Evolutionary conservation across 2,329 filamentous ascomycete genomes (phyloP).

Genomic region (Botrytis porri): DNA sequence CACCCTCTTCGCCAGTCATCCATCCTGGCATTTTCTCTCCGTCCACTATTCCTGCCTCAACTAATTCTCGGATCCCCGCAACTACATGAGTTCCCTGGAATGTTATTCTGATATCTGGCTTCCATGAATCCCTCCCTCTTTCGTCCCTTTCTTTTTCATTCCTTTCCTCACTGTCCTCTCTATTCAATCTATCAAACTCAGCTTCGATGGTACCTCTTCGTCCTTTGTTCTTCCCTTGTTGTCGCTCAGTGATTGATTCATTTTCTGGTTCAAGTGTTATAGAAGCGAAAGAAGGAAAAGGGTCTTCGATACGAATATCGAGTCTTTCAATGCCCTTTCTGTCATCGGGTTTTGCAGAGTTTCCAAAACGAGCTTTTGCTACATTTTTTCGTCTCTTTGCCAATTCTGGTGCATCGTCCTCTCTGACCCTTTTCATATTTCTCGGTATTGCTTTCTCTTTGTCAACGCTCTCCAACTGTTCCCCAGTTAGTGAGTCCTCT

Average conservation of each 20-base stretch:
- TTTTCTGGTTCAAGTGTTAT: conserved; percentile 27
- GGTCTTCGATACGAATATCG: conserved; percentile 58
- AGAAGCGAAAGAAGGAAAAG: conserved; percentile 44
- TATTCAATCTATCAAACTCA: conserved; percentile 30
- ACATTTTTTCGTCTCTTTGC: conserved; percentile 59
- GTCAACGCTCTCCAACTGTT: conserved; percentile 30
- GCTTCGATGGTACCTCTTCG: conserved; percentile 32
- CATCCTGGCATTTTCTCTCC: conserved; percentile 79
- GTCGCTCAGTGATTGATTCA: conserved; percentile 22
- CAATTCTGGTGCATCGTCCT: conserved; percentile 38
- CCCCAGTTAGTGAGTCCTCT: conserved; percentile 20
- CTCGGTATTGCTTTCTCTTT: conserved; percentile 21
- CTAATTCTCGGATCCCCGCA: conserved; percentile 72
- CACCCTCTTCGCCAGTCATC: conserved; percentile 85
- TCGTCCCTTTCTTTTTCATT: conserved; percentile 21
- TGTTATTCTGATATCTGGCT: conserved; percentile 60
- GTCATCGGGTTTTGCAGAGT: conserved; percentile 53
- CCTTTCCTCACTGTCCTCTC: conserved; percentile 35
- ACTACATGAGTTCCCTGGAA: conserved; percentile 79
- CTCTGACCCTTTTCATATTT: conserved; percentile 33
- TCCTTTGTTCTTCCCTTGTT: conserved; percentile 33
- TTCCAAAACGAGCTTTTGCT: conserved; percentile 70
- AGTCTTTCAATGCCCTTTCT: conserved; percentile 60
- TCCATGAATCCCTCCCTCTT: conserved; percentile 42
- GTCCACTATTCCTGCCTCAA: conserved; percentile 73